Conservation (phyloP, 768 basidiomycete genomes). For the Tubosaeta sp. region DNA sequence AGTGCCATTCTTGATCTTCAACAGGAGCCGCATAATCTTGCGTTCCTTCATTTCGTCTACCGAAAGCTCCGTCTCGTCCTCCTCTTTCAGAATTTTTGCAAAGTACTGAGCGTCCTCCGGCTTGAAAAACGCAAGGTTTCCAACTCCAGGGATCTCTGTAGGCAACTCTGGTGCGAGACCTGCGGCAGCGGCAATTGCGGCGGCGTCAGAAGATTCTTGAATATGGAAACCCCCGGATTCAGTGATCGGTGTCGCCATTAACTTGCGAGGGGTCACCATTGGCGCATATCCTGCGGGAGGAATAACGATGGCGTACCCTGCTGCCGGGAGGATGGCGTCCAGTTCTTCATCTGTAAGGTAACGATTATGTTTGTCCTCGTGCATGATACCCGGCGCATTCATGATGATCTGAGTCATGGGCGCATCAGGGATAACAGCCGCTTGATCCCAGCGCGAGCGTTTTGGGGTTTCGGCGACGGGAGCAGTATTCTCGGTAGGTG, state of each 20-base stretch:
- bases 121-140: constrained; percentile 97
- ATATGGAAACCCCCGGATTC: constrained; percentile 85
- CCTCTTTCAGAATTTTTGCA: constrained; percentile 91
- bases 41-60: constrained; percentile 99
- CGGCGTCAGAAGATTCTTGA: constrained; percentile 90
- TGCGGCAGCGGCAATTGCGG: constrained; percentile 82
- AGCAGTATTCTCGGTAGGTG: constrained; percentile 62
- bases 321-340: constrained; percentile 78
- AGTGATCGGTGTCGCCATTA: constrained; percentile 52
- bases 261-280: constrained; percentile 57
- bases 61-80: constrained; percentile 87
- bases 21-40: constrained; percentile 95
- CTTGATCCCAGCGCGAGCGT: constrained; percentile 96
- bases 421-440: constrained; percentile 65
- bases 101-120: constrained; percentile 98
- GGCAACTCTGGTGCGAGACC: constrained; percentile 91
- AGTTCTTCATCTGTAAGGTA: constrained; percentile 95
- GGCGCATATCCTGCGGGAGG: constrained; percentile 94
- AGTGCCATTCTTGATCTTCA: constrained; percentile 99
- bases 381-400: constrained; percentile 65
- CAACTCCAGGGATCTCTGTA: constrained; percentile 97
- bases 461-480: constrained; percentile 67
- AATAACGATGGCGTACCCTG: constrained; percentile 88
- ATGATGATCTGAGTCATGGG: constrained; percentile 82
- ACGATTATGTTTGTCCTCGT: constrained; percentile 95